Conservation (phyloP, 768 basidiomycete genomes). For the Rhizopogon vinicolor region DNA sequence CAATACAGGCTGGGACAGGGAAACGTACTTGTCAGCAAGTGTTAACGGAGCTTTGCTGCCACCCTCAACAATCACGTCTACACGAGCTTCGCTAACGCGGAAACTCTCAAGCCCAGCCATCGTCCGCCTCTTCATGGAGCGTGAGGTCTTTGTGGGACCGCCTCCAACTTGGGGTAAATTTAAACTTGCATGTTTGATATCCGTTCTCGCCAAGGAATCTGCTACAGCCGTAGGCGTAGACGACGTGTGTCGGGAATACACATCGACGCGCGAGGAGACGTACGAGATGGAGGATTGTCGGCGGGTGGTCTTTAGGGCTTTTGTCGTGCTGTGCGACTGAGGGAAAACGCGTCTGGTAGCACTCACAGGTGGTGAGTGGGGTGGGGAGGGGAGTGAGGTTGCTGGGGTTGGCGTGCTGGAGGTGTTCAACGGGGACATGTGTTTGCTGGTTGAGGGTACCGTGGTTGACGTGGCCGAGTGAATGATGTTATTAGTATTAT, state of each 20-base stretch:
- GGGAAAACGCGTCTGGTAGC: neutral
- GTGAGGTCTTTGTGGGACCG: neutral
- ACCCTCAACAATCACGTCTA: too few relatives aligned
- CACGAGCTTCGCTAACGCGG: neutral
- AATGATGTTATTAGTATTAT: neutral
- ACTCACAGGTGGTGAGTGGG: neutral
- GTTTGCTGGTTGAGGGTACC: neutral
- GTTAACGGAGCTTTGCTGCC: slow-evolving; percentile 44
- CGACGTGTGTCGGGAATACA: neutral
- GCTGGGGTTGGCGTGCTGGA: neutral
- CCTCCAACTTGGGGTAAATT: neutral
- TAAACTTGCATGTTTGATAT: neutral
- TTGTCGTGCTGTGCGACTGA: neutral
- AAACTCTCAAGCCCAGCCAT: neutral
- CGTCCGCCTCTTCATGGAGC: neutral
- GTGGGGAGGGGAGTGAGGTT: neutral
- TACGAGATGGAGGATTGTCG: slow-evolving; percentile 26
- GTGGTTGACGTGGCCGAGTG: neutral
- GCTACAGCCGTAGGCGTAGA: neutral
- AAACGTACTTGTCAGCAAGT: slow-evolving; percentile 65
- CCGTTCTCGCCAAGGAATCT: neutral
- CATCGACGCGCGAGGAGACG: neutral
- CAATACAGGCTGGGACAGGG: neutral
- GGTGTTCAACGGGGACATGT: neutral
- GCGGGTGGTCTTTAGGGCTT: slow-evolving; percentile 7